Percentiles rank a stretch among this genome's conserved stretches.
These are phyloP conservation scores for Colletotrichum trifolii DNA, from an alignment of 2,329 filamentous ascomycete genomes.

Conservation along the genomic window DNA sequence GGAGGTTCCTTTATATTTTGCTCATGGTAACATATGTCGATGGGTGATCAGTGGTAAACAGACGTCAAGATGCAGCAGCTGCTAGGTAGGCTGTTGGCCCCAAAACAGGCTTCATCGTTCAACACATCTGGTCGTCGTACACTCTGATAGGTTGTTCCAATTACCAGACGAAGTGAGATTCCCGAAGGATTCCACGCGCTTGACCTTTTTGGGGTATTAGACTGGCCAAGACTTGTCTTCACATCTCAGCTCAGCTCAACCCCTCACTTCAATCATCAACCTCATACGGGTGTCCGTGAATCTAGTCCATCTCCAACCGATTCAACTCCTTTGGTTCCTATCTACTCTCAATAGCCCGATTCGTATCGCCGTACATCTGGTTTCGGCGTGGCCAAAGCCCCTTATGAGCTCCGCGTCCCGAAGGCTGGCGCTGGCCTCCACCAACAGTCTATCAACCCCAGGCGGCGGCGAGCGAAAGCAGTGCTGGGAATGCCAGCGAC, in stretches of 20 bases:
- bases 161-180: too few species aligned
- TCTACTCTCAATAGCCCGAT: slow-evolving; percentile 24
- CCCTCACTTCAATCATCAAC: not conserved
- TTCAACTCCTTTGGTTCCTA: not conserved
- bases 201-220: slow-evolving; percentile 31
- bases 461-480: slow-evolving; percentile 39
- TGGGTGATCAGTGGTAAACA: too few species aligned
- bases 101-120: too few species aligned
- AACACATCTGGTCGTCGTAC: too few species aligned
- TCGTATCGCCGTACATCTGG: not conserved
- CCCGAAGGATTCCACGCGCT: slow-evolving; percentile 12
- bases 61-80: too few species aligned
- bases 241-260: not conserved
- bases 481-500: slow-evolving; percentile 56
- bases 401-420: not conserved
- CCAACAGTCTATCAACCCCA: not conserved
- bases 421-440: not conserved
- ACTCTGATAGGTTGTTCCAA: too few species aligned
- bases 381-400: not conserved
- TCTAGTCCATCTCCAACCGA: not conserved
- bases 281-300: not conserved
- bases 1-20: too few species aligned
- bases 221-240: slow-evolving; percentile 35
- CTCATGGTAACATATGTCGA: too few species aligned
- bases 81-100: too few species aligned